Percentiles rank a stretch among this genome's conserved stretches.
Conservation (phyloP, 768 basidiomycete genomes). For the Serendipita vermifera region DNA sequence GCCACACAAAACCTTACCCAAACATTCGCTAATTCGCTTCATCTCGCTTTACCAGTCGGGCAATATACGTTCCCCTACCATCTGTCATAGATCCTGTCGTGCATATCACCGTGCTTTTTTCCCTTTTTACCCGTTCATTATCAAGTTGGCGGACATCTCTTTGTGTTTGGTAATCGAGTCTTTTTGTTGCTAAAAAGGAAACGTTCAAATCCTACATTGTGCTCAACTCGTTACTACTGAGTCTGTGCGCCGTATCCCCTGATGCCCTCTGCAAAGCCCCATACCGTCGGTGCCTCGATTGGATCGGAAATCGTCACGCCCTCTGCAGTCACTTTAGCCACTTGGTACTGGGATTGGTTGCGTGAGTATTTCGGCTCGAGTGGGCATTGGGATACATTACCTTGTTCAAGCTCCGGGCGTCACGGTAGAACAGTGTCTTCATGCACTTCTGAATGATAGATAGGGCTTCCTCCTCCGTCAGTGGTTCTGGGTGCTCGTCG, state of each 20-base stretch:
- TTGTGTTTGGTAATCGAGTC: too few relatives aligned
- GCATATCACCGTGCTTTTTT: too few relatives aligned
- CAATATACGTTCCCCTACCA: too few relatives aligned
- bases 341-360: slow-evolving; percentile 63
- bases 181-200: too few relatives aligned
- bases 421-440: slow-evolving; percentile 91
- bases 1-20: too few relatives aligned
- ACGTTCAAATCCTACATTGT: too few relatives aligned
- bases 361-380: background rate
- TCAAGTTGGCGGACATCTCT: too few relatives aligned
- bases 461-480: slow-evolving; percentile 70
- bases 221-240: too few relatives aligned
- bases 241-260: slow-evolving; percentile 84
- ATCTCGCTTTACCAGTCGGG: background rate
- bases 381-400: slow-evolving; percentile 30
- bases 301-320: slow-evolving; percentile 75
- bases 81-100: too few relatives aligned
- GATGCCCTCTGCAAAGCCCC: slow-evolving; percentile 88
- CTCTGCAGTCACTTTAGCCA: slow-evolving; percentile 68
- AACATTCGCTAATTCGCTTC: too few relatives aligned
- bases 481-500: slow-evolving; percentile 58
- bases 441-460: slow-evolving; percentile 73
- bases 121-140: too few relatives aligned
- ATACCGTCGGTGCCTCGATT: slow-evolving; percentile 58
- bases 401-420: slow-evolving; percentile 92